Evolutionary conservation across 441 rosid species (phyloP), one percentile per base, ranked within the genome.

Genomic region (Corymbia calophylla): DNA sequence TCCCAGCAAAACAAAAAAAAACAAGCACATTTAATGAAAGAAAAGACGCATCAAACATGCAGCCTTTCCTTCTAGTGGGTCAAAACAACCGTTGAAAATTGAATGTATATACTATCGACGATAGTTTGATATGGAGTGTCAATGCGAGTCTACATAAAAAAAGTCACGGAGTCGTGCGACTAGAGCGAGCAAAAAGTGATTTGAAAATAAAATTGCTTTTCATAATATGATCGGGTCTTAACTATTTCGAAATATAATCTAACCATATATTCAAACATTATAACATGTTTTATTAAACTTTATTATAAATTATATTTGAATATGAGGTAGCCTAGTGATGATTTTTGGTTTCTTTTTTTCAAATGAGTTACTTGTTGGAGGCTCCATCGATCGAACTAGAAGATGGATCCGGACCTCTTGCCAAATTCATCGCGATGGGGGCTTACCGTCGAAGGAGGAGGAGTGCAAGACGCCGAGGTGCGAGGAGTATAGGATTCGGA

Each of bases 101-200:
- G 1, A 35, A 35, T 39, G 19, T 0, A 35, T 39, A 35, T 0
- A 35, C 5, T 39, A 12, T 68, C 4, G n/a, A 18, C 3, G 1
- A 32, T 27, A 62, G 18, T 13, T 29, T 62, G 35, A 62, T 62
- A n/a, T 62, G 18, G 32, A n/a, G n/a, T n/a, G 32, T 62, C 18
- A 62, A 62, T 4, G 19, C 70, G 3, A 64, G 70, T n/a, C 32
- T 16, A 66, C n/a, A 3, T 15, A 7, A 8, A 31, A 31, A n/a
- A 8, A 66, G 2, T 0, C 2, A 1, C 31, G 35, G 4, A 31
- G 39, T 0, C 0, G 0, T 31, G 1, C 19, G 15, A 64, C 17
- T 64, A n/a, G 6, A 64, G 17, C 2, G 12, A 25, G 6, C 14
- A 25, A 58, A 58, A 25, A 25, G 1, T 13, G 11, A 58, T 58